A percentile compares a stretch with the other conserved stretches of the same genome.
phyloP scores from a whole-genome alignment of 2,329 filamentous ascomycete genomes.

The Colletotrichum lindemuthianum region DNA sequence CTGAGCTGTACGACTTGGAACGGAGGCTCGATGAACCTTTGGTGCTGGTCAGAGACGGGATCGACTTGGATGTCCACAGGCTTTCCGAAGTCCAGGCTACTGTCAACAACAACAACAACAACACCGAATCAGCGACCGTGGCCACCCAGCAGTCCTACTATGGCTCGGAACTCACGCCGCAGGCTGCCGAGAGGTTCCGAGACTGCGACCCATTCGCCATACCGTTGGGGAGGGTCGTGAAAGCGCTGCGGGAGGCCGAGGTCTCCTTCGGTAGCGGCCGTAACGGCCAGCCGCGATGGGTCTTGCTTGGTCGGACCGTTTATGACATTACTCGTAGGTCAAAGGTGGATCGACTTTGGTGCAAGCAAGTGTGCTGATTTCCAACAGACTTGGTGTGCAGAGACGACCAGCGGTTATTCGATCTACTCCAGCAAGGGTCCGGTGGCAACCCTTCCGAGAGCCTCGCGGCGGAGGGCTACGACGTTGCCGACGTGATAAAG shows the following conservation, averaged over 20 bases:
- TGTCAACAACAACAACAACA: background rate
- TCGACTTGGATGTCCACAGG: conserved; percentile 16
- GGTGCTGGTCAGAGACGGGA: conserved; percentile 4
- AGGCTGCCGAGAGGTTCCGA: background rate
- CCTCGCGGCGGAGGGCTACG: background rate
- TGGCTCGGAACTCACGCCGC: background rate
- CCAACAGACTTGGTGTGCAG: background rate
- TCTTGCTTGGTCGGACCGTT: conserved; percentile 6
- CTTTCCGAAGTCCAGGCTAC: background rate
- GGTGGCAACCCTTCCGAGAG: conserved; percentile 19
- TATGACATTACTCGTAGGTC: conserved; percentile 34
- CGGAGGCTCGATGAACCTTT: background rate
- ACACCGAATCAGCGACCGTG: background rate
- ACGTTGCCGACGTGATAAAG: background rate
- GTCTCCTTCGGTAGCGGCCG: conserved; percentile 17
- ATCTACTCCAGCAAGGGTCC: conserved; percentile 3
- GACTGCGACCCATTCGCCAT: background rate
- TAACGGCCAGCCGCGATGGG: conserved; percentile 14
- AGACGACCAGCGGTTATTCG: background rate
- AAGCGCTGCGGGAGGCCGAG: conserved; percentile 13
- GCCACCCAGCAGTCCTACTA: conserved; percentile 4
- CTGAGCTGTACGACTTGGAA: conserved; percentile 19
- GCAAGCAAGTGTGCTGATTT: background rate
- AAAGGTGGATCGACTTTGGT: too few relatives aligned
- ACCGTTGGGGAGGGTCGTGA: conserved; percentile 12